A percentile compares a stretch with the other conserved stretches of the same genome.
Evolutionary conservation across 768 basidiomycete species (phyloP).

Genomic region (Lenzites betulinus): DNA sequence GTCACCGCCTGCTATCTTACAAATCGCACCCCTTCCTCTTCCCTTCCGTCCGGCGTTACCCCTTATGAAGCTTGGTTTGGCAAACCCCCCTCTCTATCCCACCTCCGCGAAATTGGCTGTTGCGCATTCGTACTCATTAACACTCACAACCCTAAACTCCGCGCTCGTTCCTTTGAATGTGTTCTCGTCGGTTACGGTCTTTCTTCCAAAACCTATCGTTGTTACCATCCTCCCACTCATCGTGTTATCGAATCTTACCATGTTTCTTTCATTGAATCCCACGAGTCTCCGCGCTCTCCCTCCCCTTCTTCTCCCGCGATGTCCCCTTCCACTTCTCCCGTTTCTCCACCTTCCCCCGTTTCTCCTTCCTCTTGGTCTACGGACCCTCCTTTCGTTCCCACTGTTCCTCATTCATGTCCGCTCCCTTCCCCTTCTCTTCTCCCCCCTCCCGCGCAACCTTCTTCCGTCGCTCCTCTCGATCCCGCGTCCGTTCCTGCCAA

Average conservation of each 20-base stretch:
- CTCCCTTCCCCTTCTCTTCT: too few relatives aligned
- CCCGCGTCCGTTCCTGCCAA: too few relatives aligned
- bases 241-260: conserved; percentile 20
- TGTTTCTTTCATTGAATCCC: conserved; percentile 27
- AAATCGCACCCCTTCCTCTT: conserved; percentile 1
- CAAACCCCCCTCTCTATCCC: conserved; percentile 19
- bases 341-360: too few relatives aligned
- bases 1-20: conserved; percentile 17
- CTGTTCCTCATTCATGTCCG: too few relatives aligned
- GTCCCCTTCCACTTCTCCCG: too few relatives aligned
- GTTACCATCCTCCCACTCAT: conserved; percentile 20
- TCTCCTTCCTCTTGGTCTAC: too few relatives aligned
- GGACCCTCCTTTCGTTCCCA: too few relatives aligned
- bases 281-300: conserved; percentile 2
- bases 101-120: conserved; percentile 32
- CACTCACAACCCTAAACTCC: conserved; percentile 26
- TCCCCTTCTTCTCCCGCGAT: not conserved
- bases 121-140: conserved; percentile 25
- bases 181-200: conserved; percentile 29
- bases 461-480: too few relatives aligned
- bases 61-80: conserved; percentile 20
- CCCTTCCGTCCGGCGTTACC: not conserved
- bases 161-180: conserved; percentile 21
- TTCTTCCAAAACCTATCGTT: conserved; percentile 30
- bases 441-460: too few relatives aligned